Percentiles rank a stretch among this genome's conserved stretches.
phyloP scores from a whole-genome alignment of 352 stramenopile species.

The Pythium vanterpoolii region DNA sequence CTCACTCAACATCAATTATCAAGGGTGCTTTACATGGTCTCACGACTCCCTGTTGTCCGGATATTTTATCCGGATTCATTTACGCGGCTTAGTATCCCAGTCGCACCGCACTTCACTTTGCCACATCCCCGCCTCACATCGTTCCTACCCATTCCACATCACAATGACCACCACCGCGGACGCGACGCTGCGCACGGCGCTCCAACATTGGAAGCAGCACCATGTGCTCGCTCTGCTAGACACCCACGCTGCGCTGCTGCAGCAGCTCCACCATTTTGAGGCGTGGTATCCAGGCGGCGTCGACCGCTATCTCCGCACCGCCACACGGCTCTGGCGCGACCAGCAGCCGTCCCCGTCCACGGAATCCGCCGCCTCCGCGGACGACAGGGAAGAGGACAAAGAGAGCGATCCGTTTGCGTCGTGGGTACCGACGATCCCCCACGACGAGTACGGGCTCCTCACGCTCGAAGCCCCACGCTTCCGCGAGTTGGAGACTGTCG shows the following conservation, averaged over 20 bases:
- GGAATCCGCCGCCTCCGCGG: neutral
- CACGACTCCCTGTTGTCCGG: neutral
- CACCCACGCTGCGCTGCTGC: constrained; percentile 21
- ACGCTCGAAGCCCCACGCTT: constrained; percentile 36
- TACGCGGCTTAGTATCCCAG: neutral
- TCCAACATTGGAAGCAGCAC: constrained; percentile 34
- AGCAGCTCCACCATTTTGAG: constrained; percentile 60
- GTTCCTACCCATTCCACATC: neutral
- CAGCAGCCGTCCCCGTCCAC: neutral
- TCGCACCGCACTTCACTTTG: neutral
- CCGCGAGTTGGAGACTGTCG: constrained; percentile 43
- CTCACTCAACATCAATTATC: neutral
- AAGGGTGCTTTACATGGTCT: neutral
- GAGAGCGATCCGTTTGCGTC: constrained; percentile 8
- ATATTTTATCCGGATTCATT: neutral
- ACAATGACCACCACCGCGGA: neutral
- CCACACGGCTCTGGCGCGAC: constrained; percentile 38
- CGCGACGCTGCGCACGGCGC: constrained; percentile 7
- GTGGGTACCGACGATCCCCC: constrained; percentile 50
- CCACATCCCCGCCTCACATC: neutral
- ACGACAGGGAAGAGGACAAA: neutral
- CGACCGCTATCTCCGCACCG: constrained; percentile 48
- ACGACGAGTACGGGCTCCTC: constrained; percentile 21
- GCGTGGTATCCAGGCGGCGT: constrained; percentile 63
- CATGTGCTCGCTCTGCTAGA: constrained; percentile 37